A percentile compares a stretch with the other conserved stretches of the same genome.
Conservation (phyloP, 352 stramenopile species). For the Pythium rishiriense region DNA sequence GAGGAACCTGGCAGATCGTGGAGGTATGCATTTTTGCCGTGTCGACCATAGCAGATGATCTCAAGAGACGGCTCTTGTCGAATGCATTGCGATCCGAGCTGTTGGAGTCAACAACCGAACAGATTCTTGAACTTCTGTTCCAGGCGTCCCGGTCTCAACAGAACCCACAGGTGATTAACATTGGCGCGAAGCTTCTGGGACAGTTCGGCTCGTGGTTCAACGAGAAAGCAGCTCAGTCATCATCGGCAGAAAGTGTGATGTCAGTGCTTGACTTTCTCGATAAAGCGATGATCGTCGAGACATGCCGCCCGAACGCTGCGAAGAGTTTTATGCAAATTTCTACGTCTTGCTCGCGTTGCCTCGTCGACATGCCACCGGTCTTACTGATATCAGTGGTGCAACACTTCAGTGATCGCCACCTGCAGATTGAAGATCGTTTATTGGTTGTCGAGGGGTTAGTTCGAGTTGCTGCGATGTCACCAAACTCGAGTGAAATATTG, state of each 20-base stretch:
- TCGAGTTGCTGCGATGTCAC: conserved; percentile 46
- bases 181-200: conserved; percentile 48
- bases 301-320: conserved; percentile 48
- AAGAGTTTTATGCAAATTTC: conserved; percentile 78
- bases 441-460: conserved; percentile 69
- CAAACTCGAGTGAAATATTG: conserved; percentile 52
- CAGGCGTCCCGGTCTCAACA: conserved; percentile 18
- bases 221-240: conserved; percentile 31
- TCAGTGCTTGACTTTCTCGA: conserved; percentile 63
- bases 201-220: conserved; percentile 67
- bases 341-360: conserved; percentile 45
- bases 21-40: conserved; percentile 62
- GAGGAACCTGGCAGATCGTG: conserved; percentile 46
- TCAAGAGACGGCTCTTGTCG: conserved; percentile 49
- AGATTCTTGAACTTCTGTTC: conserved; percentile 49
- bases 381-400: conserved; percentile 45
- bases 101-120: conserved; percentile 46
- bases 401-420: conserved; percentile 38
- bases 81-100: conserved; percentile 11
- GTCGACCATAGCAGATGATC: conserved; percentile 54
- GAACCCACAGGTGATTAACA: conserved; percentile 47
- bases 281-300: conserved; percentile 33
- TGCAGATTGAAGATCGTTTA: conserved; percentile 58
- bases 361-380: conserved; percentile 46
- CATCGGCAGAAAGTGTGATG: conserved; percentile 41